These are phyloP conservation scores for Yamadazyma blattariae DNA, from an alignment of 1,139 yeast species.

Conservation along the genomic window DNA sequence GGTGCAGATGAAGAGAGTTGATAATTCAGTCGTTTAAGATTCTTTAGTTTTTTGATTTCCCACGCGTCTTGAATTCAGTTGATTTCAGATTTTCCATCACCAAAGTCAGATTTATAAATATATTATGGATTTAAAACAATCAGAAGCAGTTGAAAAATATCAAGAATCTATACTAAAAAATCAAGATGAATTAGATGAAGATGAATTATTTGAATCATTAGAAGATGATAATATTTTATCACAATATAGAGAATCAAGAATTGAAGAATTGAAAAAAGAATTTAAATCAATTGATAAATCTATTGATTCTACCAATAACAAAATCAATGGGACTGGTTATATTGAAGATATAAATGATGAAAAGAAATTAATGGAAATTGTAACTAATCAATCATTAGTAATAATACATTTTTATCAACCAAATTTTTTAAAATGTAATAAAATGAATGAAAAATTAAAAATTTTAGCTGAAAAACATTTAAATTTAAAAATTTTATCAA, in stretches of 20 bases:
- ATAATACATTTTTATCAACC: conserved; percentile 68
- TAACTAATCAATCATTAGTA: conserved; percentile 40
- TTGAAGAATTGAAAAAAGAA: conserved; percentile 47
- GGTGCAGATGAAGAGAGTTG: too few relatives aligned
- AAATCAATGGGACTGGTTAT: conserved; percentile 36
- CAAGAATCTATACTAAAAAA: conserved; percentile 35
- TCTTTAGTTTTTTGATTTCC: too few relatives aligned
- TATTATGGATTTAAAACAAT: conserved; percentile 31
- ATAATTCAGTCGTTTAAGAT: too few relatives aligned
- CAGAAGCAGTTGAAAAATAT: conserved; percentile 37
- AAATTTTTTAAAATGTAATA: conserved; percentile 55
- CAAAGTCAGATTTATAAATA: too few relatives aligned
- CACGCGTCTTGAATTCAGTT: too few relatives aligned
- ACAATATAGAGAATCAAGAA: conserved; percentile 46
- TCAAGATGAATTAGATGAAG: conserved; percentile 26
- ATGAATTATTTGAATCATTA: conserved; percentile 35
- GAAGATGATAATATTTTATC: conserved; percentile 24
- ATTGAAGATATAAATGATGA: conserved; percentile 46
- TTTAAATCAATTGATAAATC: conserved; percentile 37
- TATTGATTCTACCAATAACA: conserved; percentile 14
- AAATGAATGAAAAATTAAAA: conserved; percentile 51
- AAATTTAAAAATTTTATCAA: conserved; percentile 49
- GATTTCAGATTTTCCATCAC: too few relatives aligned
- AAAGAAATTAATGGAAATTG: conserved; percentile 51
- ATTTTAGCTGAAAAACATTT: conserved; percentile 54